Conservation (phyloP, 2,329 filamentous ascomycete genomes). For the Thermoascus crustaceus region DNA sequence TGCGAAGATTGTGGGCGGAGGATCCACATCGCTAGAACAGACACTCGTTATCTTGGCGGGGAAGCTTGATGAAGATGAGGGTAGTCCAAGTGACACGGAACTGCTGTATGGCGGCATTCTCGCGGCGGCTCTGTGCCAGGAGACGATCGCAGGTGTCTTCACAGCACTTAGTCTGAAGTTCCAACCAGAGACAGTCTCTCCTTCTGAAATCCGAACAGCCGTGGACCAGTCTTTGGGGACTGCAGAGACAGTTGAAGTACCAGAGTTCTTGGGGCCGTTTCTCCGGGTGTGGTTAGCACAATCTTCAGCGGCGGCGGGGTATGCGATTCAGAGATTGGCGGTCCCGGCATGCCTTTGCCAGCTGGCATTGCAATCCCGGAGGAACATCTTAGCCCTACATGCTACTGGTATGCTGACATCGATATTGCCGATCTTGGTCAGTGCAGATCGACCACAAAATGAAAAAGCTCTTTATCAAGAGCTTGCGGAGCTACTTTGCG, state of each 20-base stretch:
- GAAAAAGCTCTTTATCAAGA: slow-evolving; percentile 56
- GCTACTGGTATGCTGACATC: slow-evolving; percentile 61
- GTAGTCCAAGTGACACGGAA: slow-evolving; percentile 49
- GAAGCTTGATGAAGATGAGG: slow-evolving; percentile 38
- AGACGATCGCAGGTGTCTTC: slow-evolving; percentile 63
- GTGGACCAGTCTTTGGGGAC: slow-evolving; percentile 31
- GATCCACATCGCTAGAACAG: slow-evolving; percentile 70
- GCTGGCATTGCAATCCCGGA: slow-evolving; percentile 53
- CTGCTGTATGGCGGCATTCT: slow-evolving; percentile 78
- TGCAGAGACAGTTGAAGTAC: slow-evolving; percentile 36
- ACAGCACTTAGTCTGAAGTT: slow-evolving; percentile 28
- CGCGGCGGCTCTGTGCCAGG: slow-evolving; percentile 71
- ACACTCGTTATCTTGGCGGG: slow-evolving; percentile 57
- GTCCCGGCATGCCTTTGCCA: slow-evolving; percentile 57
- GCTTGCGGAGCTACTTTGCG: slow-evolving; percentile 60
- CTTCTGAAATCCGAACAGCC: slow-evolving; percentile 19
- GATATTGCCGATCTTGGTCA: slow-evolving; percentile 56
- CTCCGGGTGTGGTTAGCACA: slow-evolving; percentile 47
- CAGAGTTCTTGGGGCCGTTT: slow-evolving; percentile 31
- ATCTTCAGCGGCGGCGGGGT: slow-evolving; percentile 46
- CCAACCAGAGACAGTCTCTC: slow-evolving; percentile 7
- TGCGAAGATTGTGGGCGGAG: slow-evolving; percentile 64
- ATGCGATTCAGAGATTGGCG: slow-evolving; percentile 40
- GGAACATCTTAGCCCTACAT: slow-evolving; percentile 65
- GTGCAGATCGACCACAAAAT: slow-evolving; percentile 43